Evolutionary conservation across 331 rosid genomes (phyloP), one percentile per base, ranked within the genome.

Genomic region (Quercus phellos): DNA sequence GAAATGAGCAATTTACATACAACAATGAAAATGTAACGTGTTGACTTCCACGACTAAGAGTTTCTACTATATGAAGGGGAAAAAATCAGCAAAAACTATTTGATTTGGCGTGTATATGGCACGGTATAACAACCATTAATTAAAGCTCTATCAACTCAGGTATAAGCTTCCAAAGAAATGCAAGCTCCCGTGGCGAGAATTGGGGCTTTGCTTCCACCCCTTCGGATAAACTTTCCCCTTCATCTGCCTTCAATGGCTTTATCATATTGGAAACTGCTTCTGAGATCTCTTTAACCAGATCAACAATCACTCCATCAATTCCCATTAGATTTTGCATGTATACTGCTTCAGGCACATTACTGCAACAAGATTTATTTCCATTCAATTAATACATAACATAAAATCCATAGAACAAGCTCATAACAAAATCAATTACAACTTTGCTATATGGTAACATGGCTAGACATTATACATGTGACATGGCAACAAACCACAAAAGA

Each of bases 311-410:
- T 75, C 98, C 99, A 69, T 92, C 92, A 2, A 92, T 78, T 54
- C 99, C 98, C 98, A 94, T 94, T 29, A 92, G 60, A 78, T 94
- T 87, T 81, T 94, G 98, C 91, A 92, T 68, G 85, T 94, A 90
- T 4, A 94, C 97, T 5, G 96, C 98, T 74, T 94, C 98, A 11
- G 96, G 77, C 76, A 92, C 94, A 74, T 94, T 94, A 76, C 98
- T 92, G 91, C 80, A 80, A 29, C 51, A 69, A 32, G n/a, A 66
- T 4, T 30, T 17, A 29, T 16, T 66, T 61, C 68, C 43, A 61
- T 29, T 46, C 53, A 46, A 46, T 46, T 10, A 46, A 46, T 10
- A 3, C 17, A 12, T 46, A 12, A 12, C 5, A 46, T 46, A 46
- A 3, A 11, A 46, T 12, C 53, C 53, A 10, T 46, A 46, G 16